Evolutionary conservation across 352 stramenopile species (phyloP).

Genomic region (Blastocystis sp.): DNA sequence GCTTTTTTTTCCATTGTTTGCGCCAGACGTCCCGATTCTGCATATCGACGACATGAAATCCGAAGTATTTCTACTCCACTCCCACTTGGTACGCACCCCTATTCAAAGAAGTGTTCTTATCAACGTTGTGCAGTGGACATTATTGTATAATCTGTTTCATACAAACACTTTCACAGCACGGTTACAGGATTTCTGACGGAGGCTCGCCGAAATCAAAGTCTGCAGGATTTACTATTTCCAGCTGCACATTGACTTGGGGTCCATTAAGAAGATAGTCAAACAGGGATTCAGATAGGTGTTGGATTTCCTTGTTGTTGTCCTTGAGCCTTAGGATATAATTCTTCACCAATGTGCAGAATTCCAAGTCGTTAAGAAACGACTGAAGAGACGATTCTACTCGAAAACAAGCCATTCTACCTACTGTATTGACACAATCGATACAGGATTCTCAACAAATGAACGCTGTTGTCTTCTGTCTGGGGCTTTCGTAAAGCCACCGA

Average conservation of each 20-base stretch:
- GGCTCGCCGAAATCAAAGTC: neutral
- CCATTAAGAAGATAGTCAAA: neutral
- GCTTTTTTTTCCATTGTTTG: neutral
- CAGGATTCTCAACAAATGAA: neutral
- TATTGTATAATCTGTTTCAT: neutral
- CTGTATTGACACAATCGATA: neutral
- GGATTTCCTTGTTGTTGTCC: neutral
- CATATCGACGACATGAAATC: neutral
- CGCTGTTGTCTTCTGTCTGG: neutral
- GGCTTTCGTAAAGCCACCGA: neutral
- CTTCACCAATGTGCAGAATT: neutral
- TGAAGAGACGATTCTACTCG: neutral
- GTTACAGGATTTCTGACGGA: neutral
- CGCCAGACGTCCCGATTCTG: neutral
- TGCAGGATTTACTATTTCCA: neutral
- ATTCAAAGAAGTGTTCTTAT: constrained; percentile 4
- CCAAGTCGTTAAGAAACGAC: neutral
- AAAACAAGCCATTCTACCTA: neutral
- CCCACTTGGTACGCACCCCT: neutral
- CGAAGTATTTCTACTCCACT: neutral
- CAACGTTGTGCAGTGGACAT: neutral
- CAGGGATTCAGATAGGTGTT: neutral
- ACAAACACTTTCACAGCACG: neutral
- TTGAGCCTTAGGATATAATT: neutral
- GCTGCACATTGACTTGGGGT: neutral